These are phyloP conservation scores for Ogataea siamensis DNA, from an alignment of 805 yeast species.

Conservation along the genomic window DNA sequence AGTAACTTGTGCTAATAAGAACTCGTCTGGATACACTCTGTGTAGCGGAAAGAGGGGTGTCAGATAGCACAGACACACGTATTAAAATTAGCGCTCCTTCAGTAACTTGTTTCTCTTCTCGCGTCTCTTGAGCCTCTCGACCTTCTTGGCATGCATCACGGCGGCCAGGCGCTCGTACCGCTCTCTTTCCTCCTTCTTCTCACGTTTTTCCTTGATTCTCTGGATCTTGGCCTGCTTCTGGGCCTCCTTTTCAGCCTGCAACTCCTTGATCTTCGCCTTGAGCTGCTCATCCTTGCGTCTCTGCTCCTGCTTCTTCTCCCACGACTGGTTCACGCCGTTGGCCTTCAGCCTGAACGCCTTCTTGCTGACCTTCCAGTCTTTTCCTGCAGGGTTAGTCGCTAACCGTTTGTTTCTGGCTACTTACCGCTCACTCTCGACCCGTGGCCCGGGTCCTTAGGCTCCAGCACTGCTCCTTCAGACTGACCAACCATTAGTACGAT, in stretches of 20 bases:
- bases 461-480: no score
- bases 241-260: slow-evolving; percentile 75
- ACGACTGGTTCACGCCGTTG: slow-evolving; percentile 57
- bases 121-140: slow-evolving; percentile 82
- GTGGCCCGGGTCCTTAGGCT: slow-evolving; percentile 24
- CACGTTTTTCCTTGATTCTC: slow-evolving; percentile 68
- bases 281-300: slow-evolving; percentile 62
- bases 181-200: slow-evolving; percentile 82
- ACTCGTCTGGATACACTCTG: slow-evolving; percentile 35
- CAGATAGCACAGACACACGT: slow-evolving; percentile 34
- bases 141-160: slow-evolving; percentile 89
- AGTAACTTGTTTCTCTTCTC: slow-evolving; percentile 94
- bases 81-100: slow-evolving; percentile 66
- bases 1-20: slow-evolving; percentile 34
- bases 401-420: slow-evolving; percentile 4
- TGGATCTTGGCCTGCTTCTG: slow-evolving; percentile 52
- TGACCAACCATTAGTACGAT: no score
- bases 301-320: slow-evolving; percentile 67
- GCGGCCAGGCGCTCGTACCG: slow-evolving; percentile 78
- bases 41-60: slow-evolving; percentile 37
- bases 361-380: slow-evolving; percentile 69
- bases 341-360: slow-evolving; percentile 65
- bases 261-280: slow-evolving; percentile 64
- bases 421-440: slow-evolving; percentile 34
- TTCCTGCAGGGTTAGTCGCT: slow-evolving; percentile 40